phyloP scores from a whole-genome alignment of 1,284 basidiomycete genomes.

The Nidula niveotomentosa region DNA sequence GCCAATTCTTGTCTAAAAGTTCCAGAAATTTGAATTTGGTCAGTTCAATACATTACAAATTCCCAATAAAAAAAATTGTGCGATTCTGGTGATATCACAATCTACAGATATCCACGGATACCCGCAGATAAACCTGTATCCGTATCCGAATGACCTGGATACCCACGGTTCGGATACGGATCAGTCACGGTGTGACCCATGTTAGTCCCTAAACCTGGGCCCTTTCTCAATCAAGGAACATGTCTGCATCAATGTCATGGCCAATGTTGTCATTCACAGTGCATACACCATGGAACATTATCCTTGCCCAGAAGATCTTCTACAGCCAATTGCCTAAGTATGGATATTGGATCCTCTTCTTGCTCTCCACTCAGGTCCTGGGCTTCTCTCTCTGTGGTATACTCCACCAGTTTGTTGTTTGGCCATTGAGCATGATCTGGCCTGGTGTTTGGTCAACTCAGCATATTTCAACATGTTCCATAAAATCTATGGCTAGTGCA shows the following conservation, averaged over 20 bases:
- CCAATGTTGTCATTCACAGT: constrained; percentile 66
- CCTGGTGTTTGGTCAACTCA: constrained; percentile 89
- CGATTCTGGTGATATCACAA: too few relatives aligned
- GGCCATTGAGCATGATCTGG: constrained; percentile 94
- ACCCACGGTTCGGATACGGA: too few relatives aligned
- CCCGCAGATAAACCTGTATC: too few relatives aligned
- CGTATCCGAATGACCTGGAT: too few relatives aligned
- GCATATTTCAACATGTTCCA: constrained; percentile 95
- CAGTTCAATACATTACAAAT: too few relatives aligned
- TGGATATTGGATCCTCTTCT: constrained; percentile 66
- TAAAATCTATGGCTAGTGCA: constrained; percentile 67
- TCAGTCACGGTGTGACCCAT: too few relatives aligned
- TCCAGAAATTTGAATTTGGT: too few relatives aligned
- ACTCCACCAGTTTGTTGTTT: constrained; percentile 81
- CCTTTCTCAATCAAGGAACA: constrained; percentile 95
- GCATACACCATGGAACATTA: constrained; percentile 73
- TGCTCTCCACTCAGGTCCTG: constrained; percentile 74
- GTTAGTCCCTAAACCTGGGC: constrained; percentile 81
- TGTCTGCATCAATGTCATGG: constrained; percentile 82
- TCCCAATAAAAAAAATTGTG: too few relatives aligned
- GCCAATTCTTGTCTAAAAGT: too few relatives aligned
- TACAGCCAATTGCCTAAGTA: constrained; percentile 56
- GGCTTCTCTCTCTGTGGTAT: constrained; percentile 82
- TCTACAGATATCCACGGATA: too few relatives aligned
- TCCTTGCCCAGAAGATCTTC: constrained; percentile 68